phyloP scores from a whole-genome alignment of 2,329 filamentous ascomycete genomes.

The Coniella lustricola region DNA sequence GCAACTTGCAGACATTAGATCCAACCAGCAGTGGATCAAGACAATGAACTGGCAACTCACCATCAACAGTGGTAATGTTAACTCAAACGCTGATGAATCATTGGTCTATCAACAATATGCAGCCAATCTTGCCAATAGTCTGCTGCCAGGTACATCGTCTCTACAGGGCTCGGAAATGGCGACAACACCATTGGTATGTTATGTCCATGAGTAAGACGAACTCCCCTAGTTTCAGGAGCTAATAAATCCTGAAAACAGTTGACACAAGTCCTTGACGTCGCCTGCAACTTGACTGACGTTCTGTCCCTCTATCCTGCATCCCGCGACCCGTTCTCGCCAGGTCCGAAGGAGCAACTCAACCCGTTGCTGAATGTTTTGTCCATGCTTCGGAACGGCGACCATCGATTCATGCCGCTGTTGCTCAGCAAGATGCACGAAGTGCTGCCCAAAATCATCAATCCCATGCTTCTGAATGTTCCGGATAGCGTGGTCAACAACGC shows the following conservation, averaged over 20 bases:
- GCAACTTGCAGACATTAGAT: slow-evolving; percentile 47
- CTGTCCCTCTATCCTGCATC: slow-evolving; percentile 58
- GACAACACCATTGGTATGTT: slow-evolving; percentile 62
- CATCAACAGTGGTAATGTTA: slow-evolving; percentile 46
- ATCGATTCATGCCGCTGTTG: slow-evolving; percentile 70
- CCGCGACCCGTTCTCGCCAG: slow-evolving; percentile 54
- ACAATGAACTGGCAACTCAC: slow-evolving; percentile 57
- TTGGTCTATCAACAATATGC: slow-evolving; percentile 57
- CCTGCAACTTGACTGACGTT: slow-evolving; percentile 65
- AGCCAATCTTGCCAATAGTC: slow-evolving; percentile 54
- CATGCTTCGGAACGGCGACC: slow-evolving; percentile 65
- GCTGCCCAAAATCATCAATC: slow-evolving; percentile 54
- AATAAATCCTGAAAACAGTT: slow-evolving; percentile 39
- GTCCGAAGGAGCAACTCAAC: slow-evolving; percentile 67
- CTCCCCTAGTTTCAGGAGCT: too few species aligned
- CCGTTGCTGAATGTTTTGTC: slow-evolving; percentile 62
- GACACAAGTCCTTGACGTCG: slow-evolving; percentile 73
- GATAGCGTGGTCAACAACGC: slow-evolving; percentile 34
- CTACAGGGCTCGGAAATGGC: slow-evolving; percentile 71
- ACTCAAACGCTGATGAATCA: slow-evolving; percentile 40
- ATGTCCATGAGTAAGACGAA: too few species aligned
- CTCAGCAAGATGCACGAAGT: slow-evolving; percentile 69
- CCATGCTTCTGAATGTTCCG: slow-evolving; percentile 52
- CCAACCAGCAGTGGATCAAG: slow-evolving; percentile 60
- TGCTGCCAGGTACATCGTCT: slow-evolving; percentile 61